Base-by-base conservation (phyloP, 1,284 basidiomycete species). In the Ganoderma multipileum region DNA sequence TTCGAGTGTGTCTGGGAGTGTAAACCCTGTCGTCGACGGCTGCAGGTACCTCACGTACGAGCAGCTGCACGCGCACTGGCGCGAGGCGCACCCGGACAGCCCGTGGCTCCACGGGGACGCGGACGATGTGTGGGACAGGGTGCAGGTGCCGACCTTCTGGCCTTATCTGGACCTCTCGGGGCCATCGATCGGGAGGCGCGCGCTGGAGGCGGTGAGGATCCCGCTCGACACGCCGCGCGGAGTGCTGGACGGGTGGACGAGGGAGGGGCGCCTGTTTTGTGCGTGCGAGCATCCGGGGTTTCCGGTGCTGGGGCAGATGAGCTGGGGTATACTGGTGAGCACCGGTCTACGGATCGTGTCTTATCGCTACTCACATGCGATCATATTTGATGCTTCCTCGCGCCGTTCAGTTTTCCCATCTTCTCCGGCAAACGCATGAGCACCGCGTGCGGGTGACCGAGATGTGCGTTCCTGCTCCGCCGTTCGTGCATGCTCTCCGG, bases 1-100 rank as follows among this genome's bases (percentile, higher is more conserved):
- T 69, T 66, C 50, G 12, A 12, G n/a, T 69, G 68, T 57, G 23
- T 30, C 57, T 5, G 36, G 23, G 3, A 1, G 52, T 50, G 47
- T 11, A 3, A 3, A 12, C 23, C 9, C 11, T 4, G 16, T 33
- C 16, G 55, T 14, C 20, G 52, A 42, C 12, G 28, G 54, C 20
- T 26, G 38, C 54, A 8, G 30, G 18, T 38, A 57, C 59, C 50
- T 61, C 59, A 62, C 68, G 30, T 63, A 33, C 47, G 38, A 33
- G 20, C 41, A 69, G 44, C n/a, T 58, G 36, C 64, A 65, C 23
- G 55, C 44, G 1, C 68, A 69, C 55, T 69, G 68, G 68, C 68
- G 64, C n/a, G 59, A 20, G 28, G 16, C 18, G 42, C 68, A 69
- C n/a, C 55, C 64, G 28, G 14, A 61, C 6, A 8, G 23, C 9